Conservation (phyloP, 345 rosid species). For the Corymbia maculata region DNA sequence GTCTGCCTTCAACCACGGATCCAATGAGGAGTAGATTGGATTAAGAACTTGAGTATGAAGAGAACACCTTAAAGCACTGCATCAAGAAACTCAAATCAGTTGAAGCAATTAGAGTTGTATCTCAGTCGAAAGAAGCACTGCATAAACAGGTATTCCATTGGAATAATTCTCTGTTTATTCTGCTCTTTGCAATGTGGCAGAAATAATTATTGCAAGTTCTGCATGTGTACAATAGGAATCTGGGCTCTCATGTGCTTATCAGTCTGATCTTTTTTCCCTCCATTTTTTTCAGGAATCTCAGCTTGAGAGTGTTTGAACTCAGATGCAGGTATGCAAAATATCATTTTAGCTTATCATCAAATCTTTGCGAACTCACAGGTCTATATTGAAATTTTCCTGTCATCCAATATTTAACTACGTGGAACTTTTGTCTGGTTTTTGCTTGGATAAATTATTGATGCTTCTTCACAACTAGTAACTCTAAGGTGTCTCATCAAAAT, state of each 20-base stretch:
- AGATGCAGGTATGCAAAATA: conserved; percentile 52
- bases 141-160: conserved; percentile 48
- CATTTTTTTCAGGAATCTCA: conserved; percentile 58
- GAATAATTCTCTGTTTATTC: no score
- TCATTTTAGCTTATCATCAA: not conserved
- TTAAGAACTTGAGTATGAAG: conserved; percentile 70
- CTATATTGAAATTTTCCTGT: not conserved
- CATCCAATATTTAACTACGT: not conserved
- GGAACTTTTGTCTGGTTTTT: not conserved
- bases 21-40: conserved; percentile 51
- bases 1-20: conserved; percentile 38
- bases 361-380: not conserved
- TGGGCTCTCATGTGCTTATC: no score
- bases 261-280: not conserved
- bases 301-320: conserved; percentile 68
- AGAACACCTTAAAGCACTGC: conserved; percentile 58
- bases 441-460: no score
- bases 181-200: no score
- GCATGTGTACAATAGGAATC: no score
- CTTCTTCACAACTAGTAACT: no score
- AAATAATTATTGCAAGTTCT: no score
- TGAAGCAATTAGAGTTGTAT: conserved; percentile 73
- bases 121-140: conserved; percentile 76
- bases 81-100: conserved; percentile 74
- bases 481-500: not conserved